Percentiles rank a stretch among this genome's conserved stretches.
phyloP scores from a whole-genome alignment of 2,329 filamentous ascomycete species.

The Ophiosphaerella herpotricha region DNA sequence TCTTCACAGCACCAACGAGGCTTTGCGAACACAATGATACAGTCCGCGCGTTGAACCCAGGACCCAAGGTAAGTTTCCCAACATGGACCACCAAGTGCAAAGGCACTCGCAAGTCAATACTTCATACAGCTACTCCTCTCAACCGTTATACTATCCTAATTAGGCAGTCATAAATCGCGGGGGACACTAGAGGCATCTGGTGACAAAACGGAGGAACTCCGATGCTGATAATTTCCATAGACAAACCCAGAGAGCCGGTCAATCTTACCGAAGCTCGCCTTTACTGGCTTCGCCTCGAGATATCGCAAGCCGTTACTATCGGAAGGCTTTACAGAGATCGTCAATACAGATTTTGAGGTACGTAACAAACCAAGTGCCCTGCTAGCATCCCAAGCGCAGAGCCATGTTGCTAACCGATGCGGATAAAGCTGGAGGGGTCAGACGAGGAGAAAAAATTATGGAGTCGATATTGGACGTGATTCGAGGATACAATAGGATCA shows the following conservation, averaged over 20 bases:
- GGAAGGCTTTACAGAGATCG: constrained; percentile 86
- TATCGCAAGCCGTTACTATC: constrained; percentile 71
- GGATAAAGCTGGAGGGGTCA: constrained; percentile 69
- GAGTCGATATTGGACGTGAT: constrained; percentile 75
- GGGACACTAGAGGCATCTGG: constrained; percentile 7
- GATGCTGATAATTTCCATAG: constrained; percentile 43
- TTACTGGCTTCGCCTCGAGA: constrained; percentile 72
- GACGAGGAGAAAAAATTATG: constrained; percentile 72
- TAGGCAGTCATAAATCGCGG: constrained; percentile 9
- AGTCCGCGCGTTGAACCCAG: constrained; percentile 68
- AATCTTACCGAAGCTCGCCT: constrained; percentile 78
- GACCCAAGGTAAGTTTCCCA: constrained; percentile 38
- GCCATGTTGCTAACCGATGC: constrained; percentile 25
- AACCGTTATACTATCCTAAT: constrained; percentile 13
- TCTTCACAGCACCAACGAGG: constrained; percentile 73
- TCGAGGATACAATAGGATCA: constrained; percentile 1
- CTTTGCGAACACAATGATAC: constrained; percentile 86
- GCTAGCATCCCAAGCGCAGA: constrained; percentile 4
- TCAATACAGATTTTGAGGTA: constrained; percentile 73
- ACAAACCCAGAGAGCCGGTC: constrained; percentile 83
- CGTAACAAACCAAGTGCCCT: constrained; percentile 21
- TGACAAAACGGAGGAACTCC: constrained; percentile 8
- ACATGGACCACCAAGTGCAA: constrained; percentile 14
- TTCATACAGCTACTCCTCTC: constrained; percentile 5
- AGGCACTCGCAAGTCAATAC: constrained; percentile 7